Evolutionary conservation across 371 early-diverging fungal genomes (phyloP).

Genomic region (Mortierella sp.): DNA sequence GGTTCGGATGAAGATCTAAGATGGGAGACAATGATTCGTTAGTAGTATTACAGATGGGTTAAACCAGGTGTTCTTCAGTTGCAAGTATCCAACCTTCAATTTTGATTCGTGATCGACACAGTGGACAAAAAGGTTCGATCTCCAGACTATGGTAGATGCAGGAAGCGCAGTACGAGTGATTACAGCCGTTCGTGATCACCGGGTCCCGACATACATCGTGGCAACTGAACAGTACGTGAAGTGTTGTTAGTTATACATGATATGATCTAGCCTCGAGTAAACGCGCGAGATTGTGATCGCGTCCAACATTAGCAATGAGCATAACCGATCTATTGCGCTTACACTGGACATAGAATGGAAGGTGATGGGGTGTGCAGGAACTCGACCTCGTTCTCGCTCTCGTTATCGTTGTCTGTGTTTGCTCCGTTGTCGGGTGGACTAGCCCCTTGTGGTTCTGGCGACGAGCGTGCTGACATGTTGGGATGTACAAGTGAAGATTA

Average conservation of each 20-base stretch:
- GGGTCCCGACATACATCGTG: conserved; percentile 69
- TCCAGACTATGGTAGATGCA: conserved; percentile 64
- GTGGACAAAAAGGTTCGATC: conserved; percentile 67
- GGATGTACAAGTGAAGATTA: background rate
- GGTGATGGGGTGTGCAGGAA: conserved; percentile 59
- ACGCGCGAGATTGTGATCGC: background rate
- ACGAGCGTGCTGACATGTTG: conserved; percentile 26
- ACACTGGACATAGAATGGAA: conserved; percentile 66
- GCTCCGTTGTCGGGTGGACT: background rate
- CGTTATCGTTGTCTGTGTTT: conserved; percentile 3
- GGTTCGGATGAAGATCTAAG: conserved; percentile 69
- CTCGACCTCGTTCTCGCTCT: conserved; percentile 50
- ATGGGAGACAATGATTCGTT: too few species aligned
- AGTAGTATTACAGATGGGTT: too few species aligned
- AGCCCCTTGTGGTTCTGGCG: conserved; percentile 20
- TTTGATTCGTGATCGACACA: conserved; percentile 61
- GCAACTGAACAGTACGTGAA: conserved; percentile 51
- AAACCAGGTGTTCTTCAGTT: background rate
- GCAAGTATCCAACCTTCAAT: conserved; percentile 50
- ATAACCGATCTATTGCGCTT: conserved; percentile 10
- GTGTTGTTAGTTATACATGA: background rate
- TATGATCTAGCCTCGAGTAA: background rate
- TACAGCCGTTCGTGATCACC: conserved; percentile 67
- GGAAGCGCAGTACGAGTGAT: conserved; percentile 68
- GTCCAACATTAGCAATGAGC: background rate